Conservation (phyloP, 306 rosid species). For the Sindora glabra region DNA sequence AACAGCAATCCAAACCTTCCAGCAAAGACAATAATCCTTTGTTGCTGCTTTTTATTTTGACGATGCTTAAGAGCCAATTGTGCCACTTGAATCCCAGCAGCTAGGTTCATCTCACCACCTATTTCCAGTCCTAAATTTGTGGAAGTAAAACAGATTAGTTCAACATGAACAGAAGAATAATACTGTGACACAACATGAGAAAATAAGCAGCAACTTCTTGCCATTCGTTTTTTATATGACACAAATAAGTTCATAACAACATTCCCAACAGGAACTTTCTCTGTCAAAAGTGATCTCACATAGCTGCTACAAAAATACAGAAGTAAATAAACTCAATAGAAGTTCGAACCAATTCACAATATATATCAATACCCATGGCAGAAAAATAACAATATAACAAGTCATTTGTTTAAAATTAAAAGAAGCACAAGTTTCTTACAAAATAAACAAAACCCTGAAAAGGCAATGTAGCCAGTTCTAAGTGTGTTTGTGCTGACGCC, state of each 20-base stretch:
- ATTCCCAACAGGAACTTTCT: too few species aligned
- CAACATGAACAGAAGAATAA: conserved; percentile 4
- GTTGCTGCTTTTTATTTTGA: conserved; percentile 96
- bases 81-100: conserved; percentile 94
- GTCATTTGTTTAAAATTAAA: too few species aligned
- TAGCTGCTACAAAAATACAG: neutral
- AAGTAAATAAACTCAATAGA: neutral
- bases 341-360: neutral
- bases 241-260: too few species aligned
- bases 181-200: neutral
- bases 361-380: too few species aligned
- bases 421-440: neutral
- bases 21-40: conserved; percentile 82
- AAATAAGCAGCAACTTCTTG: too few species aligned
- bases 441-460: neutral
- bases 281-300: neutral
- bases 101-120: conserved; percentile 94
- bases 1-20: conserved; percentile 54
- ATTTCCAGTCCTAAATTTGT: conserved; percentile 63
- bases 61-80: conserved; percentile 97
- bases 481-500: neutral
- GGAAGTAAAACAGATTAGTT: neutral
- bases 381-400: too few species aligned
- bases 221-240: too few species aligned
- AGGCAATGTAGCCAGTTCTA: neutral